These are phyloP conservation scores for Phialophora expanda DNA, from an alignment of 2,329 filamentous ascomycete genomes.

Conservation along the genomic window DNA sequence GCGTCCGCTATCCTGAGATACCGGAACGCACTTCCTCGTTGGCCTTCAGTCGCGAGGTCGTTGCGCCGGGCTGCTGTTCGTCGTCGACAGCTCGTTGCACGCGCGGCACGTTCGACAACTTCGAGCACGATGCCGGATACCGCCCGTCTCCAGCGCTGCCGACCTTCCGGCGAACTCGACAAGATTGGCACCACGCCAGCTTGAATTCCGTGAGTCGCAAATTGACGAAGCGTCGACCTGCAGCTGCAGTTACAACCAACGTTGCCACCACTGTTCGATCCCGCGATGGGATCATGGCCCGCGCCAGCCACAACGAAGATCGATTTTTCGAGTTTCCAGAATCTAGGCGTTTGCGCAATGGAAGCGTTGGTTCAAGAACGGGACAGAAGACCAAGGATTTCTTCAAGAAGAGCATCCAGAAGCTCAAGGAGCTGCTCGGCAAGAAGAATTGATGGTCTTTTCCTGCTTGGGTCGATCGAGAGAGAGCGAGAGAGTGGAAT, in stretches of 20 bases:
- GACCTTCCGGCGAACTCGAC: conserved; percentile 1
- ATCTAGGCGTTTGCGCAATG: not conserved
- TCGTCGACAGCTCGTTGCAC: not conserved
- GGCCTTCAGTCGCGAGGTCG: not conserved
- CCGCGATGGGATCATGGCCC: not conserved
- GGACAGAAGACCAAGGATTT: conserved; percentile 7
- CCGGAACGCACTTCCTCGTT: not conserved
- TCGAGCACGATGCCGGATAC: not conserved
- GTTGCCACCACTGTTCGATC: not conserved
- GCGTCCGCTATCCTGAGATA: not conserved
- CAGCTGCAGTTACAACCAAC: not conserved
- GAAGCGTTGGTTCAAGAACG: not conserved
- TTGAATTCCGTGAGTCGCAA: not conserved
- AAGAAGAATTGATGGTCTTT: not conserved
- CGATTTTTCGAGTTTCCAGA: not conserved
- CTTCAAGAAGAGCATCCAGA: conserved; percentile 14
- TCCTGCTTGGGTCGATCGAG: not conserved
- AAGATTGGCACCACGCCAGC: conserved; percentile 8
- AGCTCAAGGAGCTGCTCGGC: conserved; percentile 5
- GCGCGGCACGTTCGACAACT: not conserved
- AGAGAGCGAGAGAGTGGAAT: not conserved
- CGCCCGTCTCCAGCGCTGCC: not conserved
- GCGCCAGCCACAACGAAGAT: not conserved
- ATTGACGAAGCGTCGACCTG: conserved; percentile 7
- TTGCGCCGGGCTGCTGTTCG: not conserved